Evolutionary conservation across 1,284 basidiomycete genomes (phyloP).

Genomic region (Trichosporon sp.): DNA sequence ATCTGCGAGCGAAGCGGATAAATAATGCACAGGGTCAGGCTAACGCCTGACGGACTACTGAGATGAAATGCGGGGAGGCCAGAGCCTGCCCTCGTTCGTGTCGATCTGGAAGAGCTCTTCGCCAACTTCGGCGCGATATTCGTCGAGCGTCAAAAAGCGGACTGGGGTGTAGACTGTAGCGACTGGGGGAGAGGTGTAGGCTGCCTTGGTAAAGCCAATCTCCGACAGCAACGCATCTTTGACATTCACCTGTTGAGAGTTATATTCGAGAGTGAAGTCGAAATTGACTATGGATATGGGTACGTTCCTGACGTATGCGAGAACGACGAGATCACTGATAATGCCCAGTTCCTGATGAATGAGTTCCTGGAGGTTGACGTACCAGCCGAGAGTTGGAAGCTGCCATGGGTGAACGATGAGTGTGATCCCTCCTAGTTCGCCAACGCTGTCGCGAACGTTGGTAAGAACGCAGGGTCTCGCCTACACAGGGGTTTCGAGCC

Average conservation of each 20-base stretch:
- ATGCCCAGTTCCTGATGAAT: no score
- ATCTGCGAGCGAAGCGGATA: neutral
- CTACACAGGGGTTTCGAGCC: no score
- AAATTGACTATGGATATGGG: neutral
- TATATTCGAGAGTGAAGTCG: neutral
- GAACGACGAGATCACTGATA: neutral
- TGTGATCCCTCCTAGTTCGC: neutral
- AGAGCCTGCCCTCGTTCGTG: constrained; percentile 1
- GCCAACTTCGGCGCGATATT: neutral
- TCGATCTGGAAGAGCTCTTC: constrained; percentile 10
- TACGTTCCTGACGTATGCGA: neutral
- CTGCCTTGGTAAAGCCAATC: neutral
- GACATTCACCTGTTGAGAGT: neutral
- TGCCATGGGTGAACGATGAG: neutral
- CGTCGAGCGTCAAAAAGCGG: neutral
- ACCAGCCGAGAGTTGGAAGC: no score
- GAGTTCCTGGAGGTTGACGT: no score
- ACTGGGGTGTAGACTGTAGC: neutral
- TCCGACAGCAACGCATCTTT: neutral
- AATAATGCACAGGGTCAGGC: neutral
- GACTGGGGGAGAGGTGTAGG: neutral
- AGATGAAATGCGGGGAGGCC: no score
- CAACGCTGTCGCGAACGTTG: neutral
- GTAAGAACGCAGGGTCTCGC: neutral
- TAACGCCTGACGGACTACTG: neutral